phyloP scores from a whole-genome alignment of 257 asterid genomes.

The Plantago elongata region DNA sequence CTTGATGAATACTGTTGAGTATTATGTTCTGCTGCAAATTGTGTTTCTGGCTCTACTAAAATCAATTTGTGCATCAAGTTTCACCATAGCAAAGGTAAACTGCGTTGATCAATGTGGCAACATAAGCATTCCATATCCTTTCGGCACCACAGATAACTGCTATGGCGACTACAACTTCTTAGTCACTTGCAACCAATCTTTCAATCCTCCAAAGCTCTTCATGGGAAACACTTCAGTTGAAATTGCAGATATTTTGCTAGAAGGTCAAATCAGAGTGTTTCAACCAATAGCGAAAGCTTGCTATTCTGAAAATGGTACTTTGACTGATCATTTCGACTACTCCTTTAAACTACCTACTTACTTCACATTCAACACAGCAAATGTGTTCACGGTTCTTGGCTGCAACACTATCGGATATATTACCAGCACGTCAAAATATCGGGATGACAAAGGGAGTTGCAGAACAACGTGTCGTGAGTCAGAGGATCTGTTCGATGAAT shows the following conservation, averaged over 20 bases:
- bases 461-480: conserved; percentile 4
- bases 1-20: no score
- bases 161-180: background rate
- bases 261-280: conserved; percentile 22
- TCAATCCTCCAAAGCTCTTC: conserved; percentile 12
- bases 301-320: no score
- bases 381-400: conserved; percentile 25
- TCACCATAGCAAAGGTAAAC: conserved; percentile 16
- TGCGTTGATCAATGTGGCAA: conserved; percentile 20
- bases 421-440: background rate
- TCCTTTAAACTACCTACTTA: no score
- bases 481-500: conserved; percentile 7
- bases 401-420: conserved; percentile 16
- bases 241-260: conserved; percentile 15
- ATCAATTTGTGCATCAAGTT: background rate
- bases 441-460: conserved; percentile 5
- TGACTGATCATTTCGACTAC: no score
- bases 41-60: no score
- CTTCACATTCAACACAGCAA: conserved; percentile 18
- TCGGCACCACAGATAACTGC: conserved; percentile 17
- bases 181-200: conserved; percentile 8
- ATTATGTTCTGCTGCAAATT: no score
- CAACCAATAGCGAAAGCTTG: conserved; percentile 7
- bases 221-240: background rate
- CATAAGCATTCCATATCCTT: conserved; percentile 25